Conservation (phyloP, 1,284 basidiomycete species). For the Ustilago bromivora region DNA sequence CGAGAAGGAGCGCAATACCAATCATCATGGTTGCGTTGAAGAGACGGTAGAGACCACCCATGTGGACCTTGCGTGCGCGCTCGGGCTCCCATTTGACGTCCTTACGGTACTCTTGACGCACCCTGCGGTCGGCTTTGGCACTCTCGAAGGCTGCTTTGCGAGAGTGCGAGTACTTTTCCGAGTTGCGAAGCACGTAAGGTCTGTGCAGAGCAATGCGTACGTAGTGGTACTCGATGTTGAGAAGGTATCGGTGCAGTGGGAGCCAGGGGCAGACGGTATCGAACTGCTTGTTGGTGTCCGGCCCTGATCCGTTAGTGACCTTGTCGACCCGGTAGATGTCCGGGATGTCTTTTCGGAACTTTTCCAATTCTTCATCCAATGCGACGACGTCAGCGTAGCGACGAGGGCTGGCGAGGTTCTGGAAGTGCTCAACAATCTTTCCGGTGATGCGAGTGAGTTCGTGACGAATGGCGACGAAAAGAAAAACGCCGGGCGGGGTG, state of each 20-base stretch:
- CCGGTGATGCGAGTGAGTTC: constrained; percentile 86
- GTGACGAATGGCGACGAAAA: constrained; percentile 88
- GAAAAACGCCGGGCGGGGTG: constrained; percentile 81
- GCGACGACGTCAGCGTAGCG: constrained; percentile 86
- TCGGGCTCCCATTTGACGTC: constrained; percentile 61
- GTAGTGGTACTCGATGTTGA: constrained; percentile 66
- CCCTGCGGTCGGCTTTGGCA: constrained; percentile 57
- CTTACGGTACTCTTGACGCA: constrained; percentile 60
- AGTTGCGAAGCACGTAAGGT: constrained; percentile 61
- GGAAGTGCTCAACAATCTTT: constrained; percentile 92
- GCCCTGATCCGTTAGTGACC: constrained; percentile 71
- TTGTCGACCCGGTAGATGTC: constrained; percentile 81
- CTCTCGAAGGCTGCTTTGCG: constrained; percentile 61
- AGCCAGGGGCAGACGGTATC: constrained; percentile 62
- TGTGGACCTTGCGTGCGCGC: constrained; percentile 57
- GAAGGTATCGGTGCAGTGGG: constrained; percentile 61
- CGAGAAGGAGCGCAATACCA: constrained; percentile 64
- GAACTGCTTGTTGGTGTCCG: constrained; percentile 54
- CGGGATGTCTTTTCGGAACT: constrained; percentile 84
- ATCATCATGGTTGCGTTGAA: constrained; percentile 65
- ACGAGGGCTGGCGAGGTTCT: constrained; percentile 80
- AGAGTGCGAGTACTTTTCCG: constrained; percentile 59
- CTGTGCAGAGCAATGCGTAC: constrained; percentile 65
- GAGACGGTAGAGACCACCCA: constrained; percentile 65
- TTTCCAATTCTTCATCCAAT: constrained; percentile 86